Base-by-base conservation (phyloP, 2,329 filamentous ascomycete species). In the Aspergillus sojae region DNA sequence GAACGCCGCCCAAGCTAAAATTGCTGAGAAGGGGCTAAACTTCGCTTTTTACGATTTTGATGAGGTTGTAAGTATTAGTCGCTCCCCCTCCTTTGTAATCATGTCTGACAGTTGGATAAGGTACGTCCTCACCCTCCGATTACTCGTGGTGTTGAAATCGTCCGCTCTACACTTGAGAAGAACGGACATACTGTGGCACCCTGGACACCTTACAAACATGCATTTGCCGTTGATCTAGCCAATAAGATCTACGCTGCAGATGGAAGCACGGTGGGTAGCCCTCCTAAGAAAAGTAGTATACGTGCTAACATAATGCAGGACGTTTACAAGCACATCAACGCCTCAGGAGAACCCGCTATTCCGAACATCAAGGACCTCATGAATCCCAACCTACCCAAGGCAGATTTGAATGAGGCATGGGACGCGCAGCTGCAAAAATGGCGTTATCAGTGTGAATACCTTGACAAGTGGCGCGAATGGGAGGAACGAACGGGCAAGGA, bases 261-360 rank as follows among this genome's bases (percentile, higher is more conserved):
- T n/a, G 48, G 48, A 16, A 32, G 48, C 23, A 52, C 48, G 0
- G 48, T 52, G 3, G n/a, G 48, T 32, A 19, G 0, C 19, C 6
- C 0, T 5, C 21, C 0, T 23, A 23, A 14, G 14, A 12, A 23
- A 48, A 23, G 0, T 48, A 4, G 1, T 16, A 28, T 48, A 6
- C 1, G 10, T 48, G 5, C 45, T 48, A 77, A 78, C 58, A 74
- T 73, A 2, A 66, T 70, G n/a, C 21, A 75, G 72, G 77, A 79
- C 50, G 65, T 78, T 5, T 66, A 65, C 41, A 58, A 61, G 11
- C 64, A 64, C 9, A 70, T 79, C 14, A 63, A 64, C 10, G 67
- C 70, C 21, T 77, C 74, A 1, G 74, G 79, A 41, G 79, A 81
- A 61, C 78, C 78, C 12, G 68, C 72, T 0, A 78, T 80, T 36